Evolutionary conservation across 1,284 basidiomycete species (phyloP).

Genomic region (Apiotrichum brassicae): DNA sequence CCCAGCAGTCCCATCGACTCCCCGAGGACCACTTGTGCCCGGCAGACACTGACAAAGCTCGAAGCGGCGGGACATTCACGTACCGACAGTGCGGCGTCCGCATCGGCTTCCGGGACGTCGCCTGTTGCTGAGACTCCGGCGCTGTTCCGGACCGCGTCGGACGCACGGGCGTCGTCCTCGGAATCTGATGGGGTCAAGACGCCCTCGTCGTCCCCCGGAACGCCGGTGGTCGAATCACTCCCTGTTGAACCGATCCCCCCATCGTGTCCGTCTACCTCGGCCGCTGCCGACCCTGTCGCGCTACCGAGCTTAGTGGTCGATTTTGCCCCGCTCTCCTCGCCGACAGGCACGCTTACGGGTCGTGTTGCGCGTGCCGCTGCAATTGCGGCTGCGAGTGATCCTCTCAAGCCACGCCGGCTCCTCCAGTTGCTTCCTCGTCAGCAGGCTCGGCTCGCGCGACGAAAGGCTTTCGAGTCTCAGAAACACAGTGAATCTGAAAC

Average conservation of each 20-base stretch:
- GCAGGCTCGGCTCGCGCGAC: background rate
- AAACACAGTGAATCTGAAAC: too few species aligned
- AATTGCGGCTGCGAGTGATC: conserved; percentile 4
- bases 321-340: background rate
- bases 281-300: background rate
- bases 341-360: background rate
- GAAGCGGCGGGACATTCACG: background rate
- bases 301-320: background rate
- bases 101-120: background rate
- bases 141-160: background rate
- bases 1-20: too few species aligned
- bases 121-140: background rate
- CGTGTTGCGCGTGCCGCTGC: conserved; percentile 1
- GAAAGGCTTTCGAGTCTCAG: background rate
- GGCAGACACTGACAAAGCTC: background rate
- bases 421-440: background rate
- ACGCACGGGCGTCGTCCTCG: background rate
- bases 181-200: background rate
- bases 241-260: background rate
- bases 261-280: background rate
- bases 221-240: background rate
- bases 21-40: background rate
- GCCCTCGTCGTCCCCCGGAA: background rate
- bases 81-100: background rate
- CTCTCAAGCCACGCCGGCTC: conserved; percentile 7